phyloP scores from a whole-genome alignment of 2,329 filamentous ascomycete genomes.

The Colletotrichum higginsianum region DNA sequence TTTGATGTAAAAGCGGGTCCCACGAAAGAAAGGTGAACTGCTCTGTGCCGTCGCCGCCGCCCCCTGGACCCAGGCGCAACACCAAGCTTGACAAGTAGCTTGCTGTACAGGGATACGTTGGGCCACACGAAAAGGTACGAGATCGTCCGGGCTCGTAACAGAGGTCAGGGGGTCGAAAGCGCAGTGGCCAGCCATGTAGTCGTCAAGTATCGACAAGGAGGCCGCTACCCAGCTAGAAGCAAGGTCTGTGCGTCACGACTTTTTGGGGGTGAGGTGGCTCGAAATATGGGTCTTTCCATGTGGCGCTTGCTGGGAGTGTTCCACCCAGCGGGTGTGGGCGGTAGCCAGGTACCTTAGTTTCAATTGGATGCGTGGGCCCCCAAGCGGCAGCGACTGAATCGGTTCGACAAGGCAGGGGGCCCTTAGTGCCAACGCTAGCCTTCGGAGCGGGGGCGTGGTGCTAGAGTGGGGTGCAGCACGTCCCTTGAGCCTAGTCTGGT shows the following conservation, averaged over 20 bases:
- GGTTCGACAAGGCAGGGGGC: conserved; percentile 24
- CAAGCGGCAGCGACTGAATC: conserved; percentile 29
- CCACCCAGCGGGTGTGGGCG: conserved; percentile 24
- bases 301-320: conserved; percentile 34
- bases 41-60: conserved; percentile 24
- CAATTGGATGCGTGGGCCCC: conserved; percentile 16
- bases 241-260: conserved; percentile 32
- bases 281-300: conserved; percentile 29
- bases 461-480: conserved; percentile 18
- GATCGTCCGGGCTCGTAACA: background rate
- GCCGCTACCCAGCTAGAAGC: conserved; percentile 9
- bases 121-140: conserved; percentile 9
- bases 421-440: conserved; percentile 16
- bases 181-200: conserved; percentile 15
- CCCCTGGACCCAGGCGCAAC: conserved; percentile 29
- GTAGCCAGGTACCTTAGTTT: conserved; percentile 33
- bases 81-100: conserved; percentile 37
- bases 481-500: conserved; percentile 1
- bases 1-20: conserved; percentile 17
- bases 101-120: conserved; percentile 15
- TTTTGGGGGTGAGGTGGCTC: conserved; percentile 28
- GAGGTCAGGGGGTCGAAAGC: background rate
- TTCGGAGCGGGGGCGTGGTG: conserved; percentile 17
- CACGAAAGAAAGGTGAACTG: conserved; percentile 33
- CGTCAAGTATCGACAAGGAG: conserved; percentile 15